Percentiles rank a stretch among this genome's conserved stretches.
phyloP scores from a whole-genome alignment of 2,329 filamentous ascomycete species.

The Microsporum canis region DNA sequence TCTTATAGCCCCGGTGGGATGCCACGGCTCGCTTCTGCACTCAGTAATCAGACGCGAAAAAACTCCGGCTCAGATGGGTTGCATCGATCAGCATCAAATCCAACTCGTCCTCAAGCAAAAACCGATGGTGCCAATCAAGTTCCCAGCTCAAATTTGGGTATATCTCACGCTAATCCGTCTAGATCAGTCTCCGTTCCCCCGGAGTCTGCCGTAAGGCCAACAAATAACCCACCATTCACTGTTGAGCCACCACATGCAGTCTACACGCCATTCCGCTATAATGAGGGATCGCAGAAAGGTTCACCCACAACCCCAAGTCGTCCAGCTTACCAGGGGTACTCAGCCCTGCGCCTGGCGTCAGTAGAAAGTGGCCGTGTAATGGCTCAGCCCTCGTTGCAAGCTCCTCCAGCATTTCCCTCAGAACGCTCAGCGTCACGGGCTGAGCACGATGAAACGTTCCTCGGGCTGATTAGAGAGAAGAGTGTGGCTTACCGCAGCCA shows the following conservation, averaged over 20 bases:
- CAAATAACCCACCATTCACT: not conserved
- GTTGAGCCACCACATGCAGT: constrained; percentile 28
- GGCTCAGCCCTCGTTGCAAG: constrained; percentile 21
- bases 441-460: constrained; percentile 36
- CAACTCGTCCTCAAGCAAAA: constrained; percentile 6
- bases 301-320: constrained; percentile 29
- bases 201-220: constrained; percentile 12
- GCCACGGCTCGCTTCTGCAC: constrained; percentile 31
- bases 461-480: constrained; percentile 38
- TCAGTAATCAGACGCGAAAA: constrained; percentile 13
- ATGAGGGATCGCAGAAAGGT: constrained; percentile 32
- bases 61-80: constrained; percentile 12
- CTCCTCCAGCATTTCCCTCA: constrained; percentile 7
- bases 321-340: constrained; percentile 39
- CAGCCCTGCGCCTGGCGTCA: constrained; percentile 35
- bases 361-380: constrained; percentile 35
- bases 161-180: constrained; percentile 6
- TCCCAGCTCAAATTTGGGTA: not conserved
- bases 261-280: constrained; percentile 38
- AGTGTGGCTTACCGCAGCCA: constrained; percentile 31
- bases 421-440: constrained; percentile 16
- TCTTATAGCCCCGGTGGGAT: constrained; percentile 45
- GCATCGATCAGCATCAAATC: constrained; percentile 22
- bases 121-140: not conserved
- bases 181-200: constrained; percentile 16